Conservation (phyloP, 192 early-diverging fungal species). For the Piromyces sp. region DNA sequence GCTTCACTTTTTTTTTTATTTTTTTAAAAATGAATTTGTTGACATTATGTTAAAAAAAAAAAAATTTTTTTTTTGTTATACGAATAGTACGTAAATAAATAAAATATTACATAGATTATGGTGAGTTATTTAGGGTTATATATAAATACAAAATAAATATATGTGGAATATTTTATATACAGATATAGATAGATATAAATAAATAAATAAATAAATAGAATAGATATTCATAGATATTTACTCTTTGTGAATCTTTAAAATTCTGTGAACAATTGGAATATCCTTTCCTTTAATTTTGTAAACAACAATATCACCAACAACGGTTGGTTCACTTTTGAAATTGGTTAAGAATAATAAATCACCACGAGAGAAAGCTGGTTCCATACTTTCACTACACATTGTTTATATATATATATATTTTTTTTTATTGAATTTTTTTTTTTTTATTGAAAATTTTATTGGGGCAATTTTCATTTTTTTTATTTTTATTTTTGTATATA, state of each 20-base stretch:
- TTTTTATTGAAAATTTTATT: not conserved
- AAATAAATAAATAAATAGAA: too few relatives aligned
- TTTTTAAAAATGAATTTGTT: too few relatives aligned
- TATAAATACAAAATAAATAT: too few relatives aligned
- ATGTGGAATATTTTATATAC: too few relatives aligned
- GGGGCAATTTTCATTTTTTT: too few relatives aligned
- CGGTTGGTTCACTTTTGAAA: conserved; percentile 43
- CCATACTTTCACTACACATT: conserved; percentile 88
- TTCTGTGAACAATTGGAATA: conserved; percentile 93
- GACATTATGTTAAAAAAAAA: too few relatives aligned
- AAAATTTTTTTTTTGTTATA: too few relatives aligned
- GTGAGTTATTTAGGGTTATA: too few relatives aligned
- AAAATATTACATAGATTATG: too few relatives aligned
- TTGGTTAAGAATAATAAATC: conserved; percentile 67
- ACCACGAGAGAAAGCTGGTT: conserved; percentile 85
- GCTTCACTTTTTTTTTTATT: conserved; percentile 4
- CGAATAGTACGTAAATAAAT: too few relatives aligned
- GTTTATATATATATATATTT: not conserved
- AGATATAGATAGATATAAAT: too few relatives aligned
- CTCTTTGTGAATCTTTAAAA: conserved; percentile 80
- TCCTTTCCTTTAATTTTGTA: conserved; percentile 75
- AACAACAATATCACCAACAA: conserved; percentile 84
- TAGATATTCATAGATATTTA: conserved; percentile 8
- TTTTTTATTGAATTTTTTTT: not conserved
- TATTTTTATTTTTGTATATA: too few relatives aligned